Percentiles rank a stretch among this genome's conserved stretches.
These are phyloP conservation scores for Barnettozyma vustinii DNA, from an alignment of 805 yeast species.

Conservation along the genomic window DNA sequence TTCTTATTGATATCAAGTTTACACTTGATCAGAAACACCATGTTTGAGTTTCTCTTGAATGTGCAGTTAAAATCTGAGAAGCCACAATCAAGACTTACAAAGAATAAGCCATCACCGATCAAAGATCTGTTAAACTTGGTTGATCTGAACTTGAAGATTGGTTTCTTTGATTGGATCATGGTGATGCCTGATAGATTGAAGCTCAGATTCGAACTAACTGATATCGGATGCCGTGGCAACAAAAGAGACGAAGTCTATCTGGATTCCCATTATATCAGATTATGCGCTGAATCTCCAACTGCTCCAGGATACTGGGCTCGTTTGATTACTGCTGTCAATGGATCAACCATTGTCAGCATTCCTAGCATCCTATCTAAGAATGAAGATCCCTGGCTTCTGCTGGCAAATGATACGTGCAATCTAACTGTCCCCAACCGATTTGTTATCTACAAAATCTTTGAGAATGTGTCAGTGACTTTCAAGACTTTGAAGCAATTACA, in stretches of 20 bases:
- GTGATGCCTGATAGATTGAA: conserved; percentile 45
- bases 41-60: conserved; percentile 22
- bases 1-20: conserved; percentile 41
- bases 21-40: conserved; percentile 39
- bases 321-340: conserved; percentile 36
- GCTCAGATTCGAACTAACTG: conserved; percentile 40
- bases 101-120: background rate
- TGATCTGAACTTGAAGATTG: conserved; percentile 21
- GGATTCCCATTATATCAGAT: conserved; percentile 32
- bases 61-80: conserved; percentile 19
- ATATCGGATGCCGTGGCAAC: conserved; percentile 19
- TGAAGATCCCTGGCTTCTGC: conserved; percentile 31
- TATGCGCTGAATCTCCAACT: conserved; percentile 50
- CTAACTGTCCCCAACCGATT: conserved; percentile 67
- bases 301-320: conserved; percentile 44
- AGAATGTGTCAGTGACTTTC: conserved; percentile 60
- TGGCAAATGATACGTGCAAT: conserved; percentile 39
- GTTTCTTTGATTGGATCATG: conserved; percentile 24
- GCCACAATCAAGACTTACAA: conserved; percentile 2
- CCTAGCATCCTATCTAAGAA: conserved; percentile 28
- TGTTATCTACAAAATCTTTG: conserved; percentile 73
- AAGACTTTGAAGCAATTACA: conserved; percentile 62
- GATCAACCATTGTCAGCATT: conserved; percentile 21
- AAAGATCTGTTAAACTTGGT: conserved; percentile 21
- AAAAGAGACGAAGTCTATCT: conserved; percentile 21